Conservation (phyloP, 2,329 filamentous ascomycete genomes). For the Botrytis sinoallii region DNA sequence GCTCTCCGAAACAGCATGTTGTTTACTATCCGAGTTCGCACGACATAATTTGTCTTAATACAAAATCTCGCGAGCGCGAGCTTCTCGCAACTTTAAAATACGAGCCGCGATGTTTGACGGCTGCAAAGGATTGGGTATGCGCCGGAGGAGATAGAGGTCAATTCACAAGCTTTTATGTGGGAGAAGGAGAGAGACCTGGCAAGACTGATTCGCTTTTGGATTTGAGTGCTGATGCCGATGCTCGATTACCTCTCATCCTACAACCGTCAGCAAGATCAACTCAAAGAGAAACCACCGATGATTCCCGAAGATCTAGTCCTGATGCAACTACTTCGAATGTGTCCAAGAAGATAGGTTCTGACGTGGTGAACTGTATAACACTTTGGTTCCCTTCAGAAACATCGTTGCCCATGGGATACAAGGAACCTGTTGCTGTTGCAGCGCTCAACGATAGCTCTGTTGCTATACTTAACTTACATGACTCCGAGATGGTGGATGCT, state of each 20-base stretch:
- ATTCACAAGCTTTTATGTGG: constrained; percentile 51
- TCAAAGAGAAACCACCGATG: constrained; percentile 20
- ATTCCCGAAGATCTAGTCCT: constrained; percentile 25
- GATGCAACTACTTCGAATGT: constrained; percentile 37
- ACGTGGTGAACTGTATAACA: constrained; percentile 65
- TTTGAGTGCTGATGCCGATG: constrained; percentile 49
- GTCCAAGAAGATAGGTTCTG: constrained; percentile 53
- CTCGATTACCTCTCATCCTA: constrained; percentile 53
- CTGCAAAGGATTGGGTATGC: constrained; percentile 82
- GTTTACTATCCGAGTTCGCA: constrained; percentile 81
- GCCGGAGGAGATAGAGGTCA: constrained; percentile 86
- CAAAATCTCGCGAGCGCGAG: constrained; percentile 66
- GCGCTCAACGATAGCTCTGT: constrained; percentile 92
- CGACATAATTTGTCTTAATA: constrained; percentile 69
- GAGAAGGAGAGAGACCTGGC: constrained; percentile 21
- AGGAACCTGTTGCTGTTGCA: constrained; percentile 62
- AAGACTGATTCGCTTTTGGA: constrained; percentile 9
- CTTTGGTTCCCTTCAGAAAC: constrained; percentile 52
- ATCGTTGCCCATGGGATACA: constrained; percentile 43
- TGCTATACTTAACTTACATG: constrained; percentile 72
- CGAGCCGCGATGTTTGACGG: constrained; percentile 81
- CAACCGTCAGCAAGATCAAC: constrained; percentile 33
- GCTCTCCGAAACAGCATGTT: constrained; percentile 69
- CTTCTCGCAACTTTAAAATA: constrained; percentile 69
- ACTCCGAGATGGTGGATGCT: constrained; percentile 64